Percentiles rank a stretch among this genome's conserved stretches.
Evolutionary conservation across 129 eudicot species (phyloP).

Genomic region (Helianthus tuberosus): DNA sequence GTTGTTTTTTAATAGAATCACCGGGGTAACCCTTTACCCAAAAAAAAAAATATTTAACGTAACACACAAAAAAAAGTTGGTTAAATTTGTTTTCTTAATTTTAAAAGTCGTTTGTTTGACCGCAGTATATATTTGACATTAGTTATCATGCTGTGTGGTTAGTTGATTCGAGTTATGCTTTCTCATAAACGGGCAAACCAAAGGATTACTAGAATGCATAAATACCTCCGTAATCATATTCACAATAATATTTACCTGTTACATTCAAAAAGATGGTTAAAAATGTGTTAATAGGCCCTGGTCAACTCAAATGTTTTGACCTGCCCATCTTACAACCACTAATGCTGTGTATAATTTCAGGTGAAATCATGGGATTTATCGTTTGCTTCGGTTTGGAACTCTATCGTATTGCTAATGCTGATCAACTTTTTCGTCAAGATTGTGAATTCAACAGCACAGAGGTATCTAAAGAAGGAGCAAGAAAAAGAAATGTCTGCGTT

Average conservation of each 20-base stretch:
- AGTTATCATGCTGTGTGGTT: no score
- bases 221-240: no score
- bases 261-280: neutral
- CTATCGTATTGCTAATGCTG: constrained; percentile 82
- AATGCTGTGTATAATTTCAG: constrained; percentile 36
- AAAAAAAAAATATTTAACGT: neutral
- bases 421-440: constrained; percentile 81
- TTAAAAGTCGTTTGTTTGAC: no score
- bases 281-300: neutral
- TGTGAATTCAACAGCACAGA: constrained; percentile 82
- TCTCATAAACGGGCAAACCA: neutral
- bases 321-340: neutral
- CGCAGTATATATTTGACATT: no score
- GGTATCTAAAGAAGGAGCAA: constrained; percentile 74
- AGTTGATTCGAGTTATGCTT: no score
- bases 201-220: neutral
- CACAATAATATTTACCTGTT: neutral
- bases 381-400: constrained; percentile 74
- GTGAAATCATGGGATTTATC: constrained; percentile 88
- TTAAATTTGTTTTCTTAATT: neutral
- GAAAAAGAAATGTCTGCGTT: constrained; percentile 58
- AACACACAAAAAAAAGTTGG: neutral
- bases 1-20: no score
- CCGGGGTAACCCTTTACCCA: no score
- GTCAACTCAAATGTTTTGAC: neutral